Conservation (phyloP, 2,329 filamentous ascomycete species). For the Xylaria sp. region DNA sequence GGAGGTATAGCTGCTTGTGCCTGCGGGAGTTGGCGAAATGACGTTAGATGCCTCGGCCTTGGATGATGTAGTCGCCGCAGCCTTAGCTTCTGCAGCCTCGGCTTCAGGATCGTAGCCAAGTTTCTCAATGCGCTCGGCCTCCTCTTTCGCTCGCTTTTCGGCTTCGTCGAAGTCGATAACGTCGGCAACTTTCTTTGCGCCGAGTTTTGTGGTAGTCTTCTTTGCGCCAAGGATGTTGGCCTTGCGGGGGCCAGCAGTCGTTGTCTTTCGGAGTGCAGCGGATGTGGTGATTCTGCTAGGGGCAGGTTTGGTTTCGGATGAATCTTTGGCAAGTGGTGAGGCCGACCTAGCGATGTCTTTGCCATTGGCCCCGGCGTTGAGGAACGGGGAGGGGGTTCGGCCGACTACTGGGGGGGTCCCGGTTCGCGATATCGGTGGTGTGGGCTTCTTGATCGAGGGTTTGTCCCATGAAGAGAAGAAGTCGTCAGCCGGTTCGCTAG, state of each 20-base stretch:
- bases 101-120: constrained; percentile 95
- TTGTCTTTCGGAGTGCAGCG: constrained; percentile 82
- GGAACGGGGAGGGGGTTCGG: constrained; percentile 88
- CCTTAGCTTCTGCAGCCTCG: constrained; percentile 67
- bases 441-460: constrained; percentile 94
- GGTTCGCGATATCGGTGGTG: constrained; percentile 89
- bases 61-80: constrained; percentile 44
- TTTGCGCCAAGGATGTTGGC: constrained; percentile 86
- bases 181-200: constrained; percentile 89
- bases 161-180: constrained; percentile 96
- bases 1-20: constrained; percentile 73
- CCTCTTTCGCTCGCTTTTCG: constrained; percentile 96
- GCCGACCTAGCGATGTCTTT: constrained; percentile 80
- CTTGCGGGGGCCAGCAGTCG: constrained; percentile 76
- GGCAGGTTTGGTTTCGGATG: constrained; percentile 66
- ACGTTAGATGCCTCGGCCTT: constrained; percentile 68
- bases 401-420: constrained; percentile 84
- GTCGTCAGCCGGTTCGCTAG: constrained; percentile 84
- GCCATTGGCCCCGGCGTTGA: constrained; percentile 77
- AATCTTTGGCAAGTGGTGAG: constrained; percentile 79
- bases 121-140: constrained; percentile 94
- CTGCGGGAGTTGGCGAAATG: constrained; percentile 78
- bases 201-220: constrained; percentile 82
- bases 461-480: constrained; percentile 99
- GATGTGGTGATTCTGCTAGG: constrained; percentile 80